Evolutionary conservation across 1,139 yeast species (phyloP).

Genomic region (Saccharomyces hybrid): DNA sequence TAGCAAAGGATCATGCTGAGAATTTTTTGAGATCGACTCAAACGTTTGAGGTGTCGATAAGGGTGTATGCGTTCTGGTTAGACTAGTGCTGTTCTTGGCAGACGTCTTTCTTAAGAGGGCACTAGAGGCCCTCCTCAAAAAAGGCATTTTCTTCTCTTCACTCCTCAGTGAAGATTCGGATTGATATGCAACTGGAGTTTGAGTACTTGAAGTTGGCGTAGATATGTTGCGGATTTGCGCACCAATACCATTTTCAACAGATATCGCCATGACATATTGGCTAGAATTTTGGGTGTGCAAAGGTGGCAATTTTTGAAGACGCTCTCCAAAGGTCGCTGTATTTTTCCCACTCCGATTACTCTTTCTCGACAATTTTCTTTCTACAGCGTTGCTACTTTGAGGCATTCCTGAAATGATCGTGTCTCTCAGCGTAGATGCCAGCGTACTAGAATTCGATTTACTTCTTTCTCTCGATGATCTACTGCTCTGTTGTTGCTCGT

Average conservation of each 20-base stretch:
- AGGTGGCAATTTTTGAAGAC: neutral
- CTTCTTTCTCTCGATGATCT: neutral
- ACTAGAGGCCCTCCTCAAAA: constrained; percentile 30
- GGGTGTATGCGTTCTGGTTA: constrained; percentile 10
- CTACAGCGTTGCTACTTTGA: neutral
- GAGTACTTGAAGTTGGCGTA: neutral
- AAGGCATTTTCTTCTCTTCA: constrained; percentile 17
- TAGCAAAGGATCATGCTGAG: neutral
- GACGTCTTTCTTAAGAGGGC: constrained; percentile 27
- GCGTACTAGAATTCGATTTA: neutral
- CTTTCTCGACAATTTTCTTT: constrained; percentile 3
- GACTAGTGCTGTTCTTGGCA: constrained; percentile 6
- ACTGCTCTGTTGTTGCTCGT: neutral
- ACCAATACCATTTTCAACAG: constrained; percentile 17
- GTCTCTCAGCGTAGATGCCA: neutral
- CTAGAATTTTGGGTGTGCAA: neutral
- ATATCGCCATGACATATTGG: constrained; percentile 4
- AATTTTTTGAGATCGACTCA: neutral
- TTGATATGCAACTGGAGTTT: neutral
- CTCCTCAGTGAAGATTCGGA: neutral
- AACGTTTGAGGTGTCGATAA: constrained; percentile 6
- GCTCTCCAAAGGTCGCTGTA: constrained; percentile 1
- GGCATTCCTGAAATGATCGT: constrained; percentile 2
- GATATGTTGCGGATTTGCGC: constrained; percentile 12
- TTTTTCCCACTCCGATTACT: constrained; percentile 3